These are phyloP conservation scores for Emydomyces testavorans DNA, from an alignment of 2,329 filamentous ascomycete genomes.

Conservation along the genomic window DNA sequence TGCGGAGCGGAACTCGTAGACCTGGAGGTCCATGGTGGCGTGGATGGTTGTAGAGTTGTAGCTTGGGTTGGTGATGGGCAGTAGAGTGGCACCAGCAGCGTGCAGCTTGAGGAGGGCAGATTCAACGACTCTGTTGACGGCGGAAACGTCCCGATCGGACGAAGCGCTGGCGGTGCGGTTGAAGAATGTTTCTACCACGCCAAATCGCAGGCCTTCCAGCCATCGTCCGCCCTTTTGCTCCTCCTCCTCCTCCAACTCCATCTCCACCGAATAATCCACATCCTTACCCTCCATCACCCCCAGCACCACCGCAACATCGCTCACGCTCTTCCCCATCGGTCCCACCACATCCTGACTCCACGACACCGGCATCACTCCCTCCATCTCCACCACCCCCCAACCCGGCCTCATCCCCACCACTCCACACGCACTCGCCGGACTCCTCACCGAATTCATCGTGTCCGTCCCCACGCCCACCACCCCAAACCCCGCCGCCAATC, in stretches of 20 bases:
- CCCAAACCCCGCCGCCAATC: conserved; percentile 47
- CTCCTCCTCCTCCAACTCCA: conserved; percentile 30
- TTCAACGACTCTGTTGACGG: conserved; percentile 46
- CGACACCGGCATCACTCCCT: conserved; percentile 46
- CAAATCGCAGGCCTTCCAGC: conserved; percentile 37
- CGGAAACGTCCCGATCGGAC: conserved; percentile 40
- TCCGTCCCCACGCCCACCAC: conserved; percentile 50
- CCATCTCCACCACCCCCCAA: conserved; percentile 40
- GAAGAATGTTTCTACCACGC: conserved; percentile 47
- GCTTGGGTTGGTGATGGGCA: conserved; percentile 39
- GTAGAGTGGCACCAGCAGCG: conserved; percentile 38
- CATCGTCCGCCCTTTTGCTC: conserved; percentile 3
- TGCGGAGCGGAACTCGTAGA: conserved; percentile 47
- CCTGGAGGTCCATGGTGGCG: conserved; percentile 46
- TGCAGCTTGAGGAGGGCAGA: conserved; percentile 37
- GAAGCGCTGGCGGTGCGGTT: conserved; percentile 36
- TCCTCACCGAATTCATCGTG: conserved; percentile 52
- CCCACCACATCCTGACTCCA: conserved; percentile 47
- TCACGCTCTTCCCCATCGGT: conserved; percentile 42
- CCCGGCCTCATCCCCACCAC: conserved; percentile 51
- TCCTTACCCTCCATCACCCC: conserved; percentile 45
- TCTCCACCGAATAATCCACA: conserved; percentile 37
- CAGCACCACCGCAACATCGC: conserved; percentile 42
- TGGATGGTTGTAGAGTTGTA: conserved; percentile 45
- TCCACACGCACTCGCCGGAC: conserved; percentile 50